phyloP scores from a whole-genome alignment of 2,329 filamentous ascomycete species.

The Colletotrichum phormii region DNA sequence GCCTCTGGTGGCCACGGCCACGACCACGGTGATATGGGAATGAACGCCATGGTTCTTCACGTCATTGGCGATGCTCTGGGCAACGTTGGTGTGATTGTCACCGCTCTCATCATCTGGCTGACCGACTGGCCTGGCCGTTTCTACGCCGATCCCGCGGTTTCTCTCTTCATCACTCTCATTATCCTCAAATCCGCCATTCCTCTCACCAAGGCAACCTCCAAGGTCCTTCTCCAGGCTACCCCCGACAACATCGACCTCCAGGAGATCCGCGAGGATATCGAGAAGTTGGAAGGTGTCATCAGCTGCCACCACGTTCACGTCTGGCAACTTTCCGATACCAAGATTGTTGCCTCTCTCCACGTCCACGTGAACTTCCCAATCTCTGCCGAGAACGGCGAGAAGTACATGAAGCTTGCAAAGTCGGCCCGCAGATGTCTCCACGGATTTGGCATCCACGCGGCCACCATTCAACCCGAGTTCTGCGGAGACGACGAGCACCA shows the following conservation, averaged over 20 bases:
- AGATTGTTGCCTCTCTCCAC: conserved; percentile 92
- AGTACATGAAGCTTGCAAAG: conserved; percentile 91
- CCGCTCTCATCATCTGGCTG: conserved; percentile 91
- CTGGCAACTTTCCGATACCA: conserved; percentile 96
- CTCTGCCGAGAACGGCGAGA: conserved; percentile 79
- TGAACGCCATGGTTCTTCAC: conserved; percentile 85
- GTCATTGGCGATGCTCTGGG: conserved; percentile 87
- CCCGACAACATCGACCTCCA: conserved; percentile 89
- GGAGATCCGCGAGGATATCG: conserved; percentile 93
- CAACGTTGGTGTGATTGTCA: conserved; percentile 86
- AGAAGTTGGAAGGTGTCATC: conserved; percentile 83
- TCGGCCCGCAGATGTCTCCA: conserved; percentile 90
- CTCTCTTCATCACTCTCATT: conserved; percentile 89
- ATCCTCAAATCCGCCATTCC: conserved; percentile 81
- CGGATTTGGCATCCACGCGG: conserved; percentile 95
- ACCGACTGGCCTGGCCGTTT: conserved; percentile 83
- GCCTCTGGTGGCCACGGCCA: conserved; percentile 76
- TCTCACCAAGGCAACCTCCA: conserved; percentile 81
- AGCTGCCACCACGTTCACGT: conserved; percentile 97
- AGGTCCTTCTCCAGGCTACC: conserved; percentile 94
- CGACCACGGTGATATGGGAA: conserved; percentile 90
- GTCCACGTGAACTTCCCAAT: conserved; percentile 93
- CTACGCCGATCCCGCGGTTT: conserved; percentile 93
- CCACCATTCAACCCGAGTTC: conserved; percentile 96
- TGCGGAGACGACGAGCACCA: conserved; percentile 63